A percentile compares a stretch with the other conserved stretches of the same genome.
Conservation (phyloP, 305 asterid genomes). For the Fraxinus greggii region DNA sequence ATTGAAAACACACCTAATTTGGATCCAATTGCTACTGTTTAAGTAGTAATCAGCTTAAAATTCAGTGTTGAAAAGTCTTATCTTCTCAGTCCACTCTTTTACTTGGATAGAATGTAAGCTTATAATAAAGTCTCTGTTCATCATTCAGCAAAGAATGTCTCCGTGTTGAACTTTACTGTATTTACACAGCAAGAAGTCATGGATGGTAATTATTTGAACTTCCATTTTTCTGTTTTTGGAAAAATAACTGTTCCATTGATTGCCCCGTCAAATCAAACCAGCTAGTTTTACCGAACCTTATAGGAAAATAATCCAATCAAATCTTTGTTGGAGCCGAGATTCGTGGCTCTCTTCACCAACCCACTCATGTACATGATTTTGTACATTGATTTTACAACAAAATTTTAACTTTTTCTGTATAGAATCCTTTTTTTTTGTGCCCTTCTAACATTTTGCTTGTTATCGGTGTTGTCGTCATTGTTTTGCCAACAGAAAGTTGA, state of each 20-base stretch:
- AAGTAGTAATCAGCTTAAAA: background rate
- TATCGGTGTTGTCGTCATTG: too few species aligned
- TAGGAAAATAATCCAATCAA: background rate
- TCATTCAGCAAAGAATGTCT: too few species aligned
- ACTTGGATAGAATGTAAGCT: too few species aligned
- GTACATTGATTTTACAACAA: too few species aligned
- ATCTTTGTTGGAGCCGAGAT: constrained; percentile 21
- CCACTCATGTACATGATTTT: background rate
- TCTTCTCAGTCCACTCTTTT: too few species aligned
- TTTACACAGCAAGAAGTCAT: background rate
- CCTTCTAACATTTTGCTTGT: too few species aligned
- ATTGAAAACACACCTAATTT: constrained; percentile 28
- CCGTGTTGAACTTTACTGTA: background rate
- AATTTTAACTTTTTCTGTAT: too few species aligned
- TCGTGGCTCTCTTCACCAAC: background rate
- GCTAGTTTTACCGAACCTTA: constrained; percentile 17
- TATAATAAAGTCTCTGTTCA: too few species aligned
- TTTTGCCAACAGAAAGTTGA: too few species aligned
- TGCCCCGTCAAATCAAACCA: background rate
- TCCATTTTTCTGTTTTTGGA: background rate
- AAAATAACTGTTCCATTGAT: background rate
- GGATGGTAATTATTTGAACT: background rate
- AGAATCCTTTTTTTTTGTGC: too few species aligned
- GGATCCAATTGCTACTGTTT: constrained; percentile 41
- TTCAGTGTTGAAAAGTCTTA: too few species aligned